Base-by-base conservation (phyloP, 2,329 filamentous ascomycete species). In the Akanthomyces dipterigenus region DNA sequence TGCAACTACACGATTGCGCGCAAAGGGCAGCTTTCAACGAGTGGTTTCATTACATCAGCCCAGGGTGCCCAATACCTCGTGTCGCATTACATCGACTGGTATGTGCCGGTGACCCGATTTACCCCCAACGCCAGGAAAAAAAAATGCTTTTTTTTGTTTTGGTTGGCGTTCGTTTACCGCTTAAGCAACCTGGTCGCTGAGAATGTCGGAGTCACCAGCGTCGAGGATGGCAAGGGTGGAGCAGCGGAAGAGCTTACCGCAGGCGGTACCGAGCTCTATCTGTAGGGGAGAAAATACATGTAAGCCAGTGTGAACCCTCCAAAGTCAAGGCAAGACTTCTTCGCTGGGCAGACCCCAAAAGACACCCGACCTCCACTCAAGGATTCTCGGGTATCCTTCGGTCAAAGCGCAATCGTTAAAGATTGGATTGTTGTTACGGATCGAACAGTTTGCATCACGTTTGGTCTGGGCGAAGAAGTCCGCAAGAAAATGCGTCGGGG, bases 201-300 rank as follows among this genome's bases (percentile, higher is more conserved):
- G 86, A 80, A 99, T 99, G 80, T 99, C 95, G 70, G 91, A 96
- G 87, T 98, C 90, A 87, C 93, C 95, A 77, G 93, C 92, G 80
- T 99, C 95, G 70, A 98, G 83, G 76, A 98, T 89, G 72, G 93
- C 88, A 90, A 99, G 96, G 80, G 93, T 96, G 70, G 91, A 93
- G 88, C 91, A 96, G 72, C 92, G 87, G 89, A 96, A 99, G 76
- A 99, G 89, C 85, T 98, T 98, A 85, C 95, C 95, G 83, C 93
- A 97, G 71, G 92, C 93, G 76, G 93, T 98, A 75, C 95, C 95
- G 70, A 99, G 86, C 84, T 98, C 95, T 76, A 98, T 97, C 93
- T 98, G 78, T 78, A 74, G 63, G 62, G 20, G 36, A 26, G 28
- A 65, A 65, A 58, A 70, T 64, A 75, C 66, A 71, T 74, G 84